Conservation (phyloP, 2,329 filamentous ascomycete genomes). For the Albophoma yamanashiensis region DNA sequence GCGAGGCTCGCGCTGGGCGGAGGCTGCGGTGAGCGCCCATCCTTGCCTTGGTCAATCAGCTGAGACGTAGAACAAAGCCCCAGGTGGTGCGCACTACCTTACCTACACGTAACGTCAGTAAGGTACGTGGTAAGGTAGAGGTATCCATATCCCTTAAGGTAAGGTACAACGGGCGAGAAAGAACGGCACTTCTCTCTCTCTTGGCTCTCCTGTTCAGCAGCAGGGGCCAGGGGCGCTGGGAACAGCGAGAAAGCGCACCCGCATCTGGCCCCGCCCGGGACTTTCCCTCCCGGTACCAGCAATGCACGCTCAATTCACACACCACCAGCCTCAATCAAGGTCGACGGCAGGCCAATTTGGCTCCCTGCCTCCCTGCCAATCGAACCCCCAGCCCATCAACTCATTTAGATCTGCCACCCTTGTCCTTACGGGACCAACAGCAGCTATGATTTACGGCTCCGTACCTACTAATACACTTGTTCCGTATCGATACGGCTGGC, state of each 20-base stretch:
- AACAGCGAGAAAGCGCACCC: background rate
- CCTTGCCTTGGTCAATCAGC: background rate
- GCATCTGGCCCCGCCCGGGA: background rate
- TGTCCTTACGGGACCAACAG: background rate
- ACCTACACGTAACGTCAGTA: no score
- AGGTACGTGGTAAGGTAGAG: no score
- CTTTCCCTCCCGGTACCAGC: background rate
- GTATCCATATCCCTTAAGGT: no score
- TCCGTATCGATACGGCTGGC: background rate
- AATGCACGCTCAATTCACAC: background rate
- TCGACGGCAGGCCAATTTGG: background rate
- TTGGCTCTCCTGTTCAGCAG: background rate
- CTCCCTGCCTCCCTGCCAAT: background rate
- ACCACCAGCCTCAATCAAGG: no score
- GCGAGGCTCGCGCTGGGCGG: background rate
- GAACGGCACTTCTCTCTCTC: background rate
- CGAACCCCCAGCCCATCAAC: background rate
- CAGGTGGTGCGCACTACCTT: no score
- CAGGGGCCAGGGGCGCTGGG: background rate
- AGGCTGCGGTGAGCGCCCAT: background rate
- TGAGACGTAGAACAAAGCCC: background rate
- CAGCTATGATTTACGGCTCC: background rate
- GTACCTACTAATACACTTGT: background rate
- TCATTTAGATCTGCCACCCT: background rate
- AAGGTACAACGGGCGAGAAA: no score